Evolutionary conservation across 2,329 filamentous ascomycete genomes (phyloP), one percentile per base, ranked within the genome.

Genomic region (Cladosporium sp.): DNA sequence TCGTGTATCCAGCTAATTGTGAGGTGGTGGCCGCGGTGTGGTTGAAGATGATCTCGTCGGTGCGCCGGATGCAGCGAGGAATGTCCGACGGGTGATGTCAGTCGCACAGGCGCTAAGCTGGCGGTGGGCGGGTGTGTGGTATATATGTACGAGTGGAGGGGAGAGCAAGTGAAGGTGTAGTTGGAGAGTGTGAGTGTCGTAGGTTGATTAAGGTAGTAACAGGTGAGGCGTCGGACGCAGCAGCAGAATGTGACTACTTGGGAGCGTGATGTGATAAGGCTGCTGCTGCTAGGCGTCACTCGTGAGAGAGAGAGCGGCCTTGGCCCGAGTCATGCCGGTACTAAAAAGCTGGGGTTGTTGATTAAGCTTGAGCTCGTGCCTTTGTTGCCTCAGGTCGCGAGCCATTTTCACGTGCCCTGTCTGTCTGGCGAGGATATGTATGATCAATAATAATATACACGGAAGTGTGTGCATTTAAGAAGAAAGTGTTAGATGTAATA

Each of bases 51-150:
- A 40, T 40, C 35, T 40, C 35, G 35, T 64, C 53, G 53, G 57
- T 50, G 46, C 62, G 55, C 62, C 62, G 62, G 62, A 65, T 65
- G 62, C 44, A 65, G 62, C 62, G 62, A 65, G 53, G 50, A 63
- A 63, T 31, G 61, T 56, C 61, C 61, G 61, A 52, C 59, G 59
- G 44, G 21, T 33, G 4, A 31, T 52, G 59, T 10, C 46, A 35
- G 60, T 37, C 16, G 49, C 21, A 28, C 23, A 55, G 49, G 28
- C n/a, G 59, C 46, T 26, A 26, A 26, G 23, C 23, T 28, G 46
- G 16, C 31, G 49, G 46, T 23, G 28, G 57, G 31, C 28, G 52
- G 37, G 18, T 49, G 6, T 60, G 11, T 33, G 37, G 31, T 49
- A 16, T 23, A 40, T 57, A 40, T 57, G 33, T 31, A 23, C 14